These are phyloP conservation scores for Fusarium sterilihyphosum DNA, from an alignment of 2,329 filamentous ascomycete genomes.

Conservation along the genomic window DNA sequence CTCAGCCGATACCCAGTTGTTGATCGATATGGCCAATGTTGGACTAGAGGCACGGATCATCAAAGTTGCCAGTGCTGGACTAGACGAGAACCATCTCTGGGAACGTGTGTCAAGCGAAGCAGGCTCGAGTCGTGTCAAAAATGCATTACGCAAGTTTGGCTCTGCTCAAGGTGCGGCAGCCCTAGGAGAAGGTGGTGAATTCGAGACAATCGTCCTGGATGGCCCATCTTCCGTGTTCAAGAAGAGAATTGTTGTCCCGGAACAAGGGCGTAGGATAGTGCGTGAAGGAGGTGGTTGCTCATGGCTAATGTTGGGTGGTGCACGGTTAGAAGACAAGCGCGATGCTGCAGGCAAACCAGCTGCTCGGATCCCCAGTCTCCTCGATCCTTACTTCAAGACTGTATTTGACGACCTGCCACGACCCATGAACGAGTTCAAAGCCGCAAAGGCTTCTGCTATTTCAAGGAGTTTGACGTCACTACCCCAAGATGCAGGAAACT, in stretches of 20 bases:
- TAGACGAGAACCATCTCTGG: constrained; percentile 85
- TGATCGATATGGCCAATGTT: constrained; percentile 82
- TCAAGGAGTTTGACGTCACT: not conserved
- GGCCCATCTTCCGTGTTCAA: constrained; percentile 80
- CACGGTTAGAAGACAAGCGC: constrained; percentile 60
- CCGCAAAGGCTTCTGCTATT: constrained; percentile 3
- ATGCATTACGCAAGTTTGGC: constrained; percentile 74
- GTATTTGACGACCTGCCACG: constrained; percentile 50
- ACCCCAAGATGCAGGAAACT: constrained; percentile 5
- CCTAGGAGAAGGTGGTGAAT: constrained; percentile 93
- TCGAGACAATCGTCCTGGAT: constrained; percentile 89
- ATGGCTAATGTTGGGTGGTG: constrained; percentile 72
- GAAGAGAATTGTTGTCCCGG: constrained; percentile 71
- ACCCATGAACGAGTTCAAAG: constrained; percentile 9
- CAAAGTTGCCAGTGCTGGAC: constrained; percentile 91
- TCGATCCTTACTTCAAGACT: constrained; percentile 70
- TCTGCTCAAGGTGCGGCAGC: constrained; percentile 71
- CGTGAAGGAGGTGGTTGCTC: constrained; percentile 79
- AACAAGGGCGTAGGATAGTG: constrained; percentile 62
- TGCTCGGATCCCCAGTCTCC: constrained; percentile 69
- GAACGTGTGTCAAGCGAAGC: constrained; percentile 73
- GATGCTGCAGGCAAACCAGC: constrained; percentile 24
- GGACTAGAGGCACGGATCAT: constrained; percentile 90
- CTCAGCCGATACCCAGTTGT: constrained; percentile 64
- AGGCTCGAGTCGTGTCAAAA: constrained; percentile 59